Evolutionary conservation across 257 asterid genomes (phyloP).

Genomic region (Anisodus acutangulus): DNA sequence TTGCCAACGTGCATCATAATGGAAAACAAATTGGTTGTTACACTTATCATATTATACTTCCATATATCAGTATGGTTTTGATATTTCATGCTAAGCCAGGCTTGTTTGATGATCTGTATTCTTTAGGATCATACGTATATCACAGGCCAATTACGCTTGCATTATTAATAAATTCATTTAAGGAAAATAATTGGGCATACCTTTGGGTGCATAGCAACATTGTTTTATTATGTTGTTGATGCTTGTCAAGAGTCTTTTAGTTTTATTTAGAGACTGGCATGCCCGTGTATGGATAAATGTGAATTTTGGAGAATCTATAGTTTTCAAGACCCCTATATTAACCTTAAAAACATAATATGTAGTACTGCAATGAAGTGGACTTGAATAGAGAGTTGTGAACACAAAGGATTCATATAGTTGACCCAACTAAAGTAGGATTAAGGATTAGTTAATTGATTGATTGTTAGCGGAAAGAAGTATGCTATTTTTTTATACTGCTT

Average conservation of each 20-base stretch:
- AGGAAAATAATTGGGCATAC: conserved; percentile 4
- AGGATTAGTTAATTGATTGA: neutral
- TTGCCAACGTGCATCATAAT: neutral
- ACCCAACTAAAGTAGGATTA: neutral
- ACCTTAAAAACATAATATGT: conserved; percentile 14
- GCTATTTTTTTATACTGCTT: neutral
- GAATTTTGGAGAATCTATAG: neutral
- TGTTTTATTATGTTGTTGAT: neutral
- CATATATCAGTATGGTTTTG: neutral
- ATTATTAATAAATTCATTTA: neutral
- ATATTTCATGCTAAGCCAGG: neutral
- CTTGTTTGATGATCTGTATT: neutral
- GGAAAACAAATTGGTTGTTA: neutral
- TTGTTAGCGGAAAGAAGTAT: neutral
- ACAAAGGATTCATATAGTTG: neutral
- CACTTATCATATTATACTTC: neutral
- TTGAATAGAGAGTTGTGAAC: neutral
- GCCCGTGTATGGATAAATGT: neutral
- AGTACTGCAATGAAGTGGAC: neutral
- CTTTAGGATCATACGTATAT: conserved; percentile 3
- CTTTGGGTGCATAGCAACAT: conserved; percentile 13
- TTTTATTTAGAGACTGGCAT: neutral
- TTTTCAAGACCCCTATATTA: neutral
- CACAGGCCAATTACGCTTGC: neutral
- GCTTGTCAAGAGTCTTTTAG: neutral